Evolutionary conservation across 2,329 filamentous ascomycete species (phyloP), one percentile per base, ranked within the genome.

Genomic region (Phoma herbarum): DNA sequence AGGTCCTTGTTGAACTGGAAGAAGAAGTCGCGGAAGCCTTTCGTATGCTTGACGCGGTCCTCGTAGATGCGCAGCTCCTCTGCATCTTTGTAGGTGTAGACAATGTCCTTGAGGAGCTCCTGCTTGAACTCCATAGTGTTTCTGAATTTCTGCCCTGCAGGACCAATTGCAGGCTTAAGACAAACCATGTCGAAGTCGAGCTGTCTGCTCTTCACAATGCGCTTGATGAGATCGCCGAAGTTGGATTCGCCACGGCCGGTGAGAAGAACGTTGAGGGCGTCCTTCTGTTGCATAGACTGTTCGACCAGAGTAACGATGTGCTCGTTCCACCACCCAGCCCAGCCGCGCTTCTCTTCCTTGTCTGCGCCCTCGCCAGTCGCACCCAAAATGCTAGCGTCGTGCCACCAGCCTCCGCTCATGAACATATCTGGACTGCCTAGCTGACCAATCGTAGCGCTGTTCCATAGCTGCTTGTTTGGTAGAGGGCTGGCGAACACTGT

Each of bases 301-400:
- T 85, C 84, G 39, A 96, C 92, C 28, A 98, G 85, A 68, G 93
- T 86, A 53, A 83, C 86, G 65, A 99, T 89, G 68, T 90, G 88
- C 74, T 98, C 94, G 72, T 98, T 98, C 95, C 95, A 99, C 90
- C 92, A 97, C 33, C 93, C 93, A 57, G 90, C 82, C 94, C 94
- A 99, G 10, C 86, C 93, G 23, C 88, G 87, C 41, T 85, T 82
- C 76, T 98, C 93, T 78, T 98, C 95, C 57, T 86, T 86, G 50
- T 92, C 91, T 6, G 89, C 75, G 16, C 95, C 95, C 57, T 92
- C 85, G 51, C 95, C 95, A 1, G 93, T 97, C 2, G 93, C 89
- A 11, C 90, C 87, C 23, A 99, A 87, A 62, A 99, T 93, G 63
- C 87, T 87, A 42, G 87, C 86, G 73, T 98, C 93, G 78, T 99